A percentile compares a stretch with the other conserved stretches of the same genome.
Conservation (phyloP, 495 filamentous ascomycete species). For the Trichoderma reesei region DNA sequence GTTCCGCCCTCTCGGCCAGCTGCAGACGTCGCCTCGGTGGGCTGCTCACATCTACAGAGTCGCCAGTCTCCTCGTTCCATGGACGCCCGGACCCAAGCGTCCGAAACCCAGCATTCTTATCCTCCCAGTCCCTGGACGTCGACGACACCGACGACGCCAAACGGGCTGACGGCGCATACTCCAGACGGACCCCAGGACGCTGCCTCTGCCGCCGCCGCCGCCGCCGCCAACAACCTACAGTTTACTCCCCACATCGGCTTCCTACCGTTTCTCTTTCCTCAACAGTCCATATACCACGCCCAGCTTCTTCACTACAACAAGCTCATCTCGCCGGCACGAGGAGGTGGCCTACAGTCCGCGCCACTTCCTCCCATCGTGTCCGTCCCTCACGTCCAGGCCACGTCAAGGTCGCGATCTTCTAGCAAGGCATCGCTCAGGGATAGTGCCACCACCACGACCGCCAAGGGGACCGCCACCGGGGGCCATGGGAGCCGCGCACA, state of each 20-base stretch:
- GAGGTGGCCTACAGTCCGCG: constrained; percentile 36
- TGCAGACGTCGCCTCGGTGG: constrained; percentile 14
- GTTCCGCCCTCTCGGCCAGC: background rate
- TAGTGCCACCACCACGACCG: constrained; percentile 27
- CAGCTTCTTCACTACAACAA: constrained; percentile 47
- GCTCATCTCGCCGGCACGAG: constrained; percentile 40
- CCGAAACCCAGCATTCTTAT: constrained; percentile 42
- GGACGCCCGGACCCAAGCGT: constrained; percentile 40
- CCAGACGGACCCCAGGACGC: constrained; percentile 1
- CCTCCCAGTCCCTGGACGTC: constrained; percentile 18
- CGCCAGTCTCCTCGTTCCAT: constrained; percentile 19
- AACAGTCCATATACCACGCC: constrained; percentile 41
- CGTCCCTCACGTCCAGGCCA: constrained; percentile 36
- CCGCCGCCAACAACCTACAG: constrained; percentile 12
- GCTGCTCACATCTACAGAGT: constrained; percentile 25
- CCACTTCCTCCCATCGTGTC: constrained; percentile 37
- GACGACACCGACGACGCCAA: constrained; percentile 18
- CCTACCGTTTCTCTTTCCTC: constrained; percentile 35
- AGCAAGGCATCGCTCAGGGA: constrained; percentile 45
- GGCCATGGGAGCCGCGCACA: constrained; percentile 47
- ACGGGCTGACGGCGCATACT: constrained; percentile 15
- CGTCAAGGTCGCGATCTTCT: constrained; percentile 39
- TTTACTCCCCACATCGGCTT: constrained; percentile 34
- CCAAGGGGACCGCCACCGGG: constrained; percentile 23
- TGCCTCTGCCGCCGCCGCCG: constrained; percentile 8